Percentiles rank a stretch among this genome's conserved stretches.
Evolutionary conservation across 257 asterid genomes (phyloP).

Genomic region (Solanum raphanifolium): DNA sequence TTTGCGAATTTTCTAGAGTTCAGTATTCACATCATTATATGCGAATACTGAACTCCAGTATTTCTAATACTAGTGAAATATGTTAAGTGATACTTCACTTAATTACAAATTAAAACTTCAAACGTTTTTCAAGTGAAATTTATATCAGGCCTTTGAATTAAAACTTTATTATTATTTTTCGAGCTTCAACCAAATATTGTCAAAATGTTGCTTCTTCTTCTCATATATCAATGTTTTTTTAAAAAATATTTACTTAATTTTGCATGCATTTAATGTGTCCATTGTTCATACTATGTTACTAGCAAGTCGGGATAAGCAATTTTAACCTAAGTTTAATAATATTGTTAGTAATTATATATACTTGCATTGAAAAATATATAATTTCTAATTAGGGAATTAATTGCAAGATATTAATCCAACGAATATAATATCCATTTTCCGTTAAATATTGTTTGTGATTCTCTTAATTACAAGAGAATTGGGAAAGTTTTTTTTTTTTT

Average conservation of each 20-base stretch:
- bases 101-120: neutral
- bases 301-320: neutral
- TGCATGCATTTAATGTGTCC: constrained; percentile 7
- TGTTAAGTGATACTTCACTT: neutral
- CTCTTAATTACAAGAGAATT: neutral
- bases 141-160: neutral
- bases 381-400: neutral
- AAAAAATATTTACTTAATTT: neutral
- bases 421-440: neutral
- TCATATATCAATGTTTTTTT: neutral
- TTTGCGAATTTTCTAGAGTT: neutral
- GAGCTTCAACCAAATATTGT: neutral
- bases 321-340: neutral
- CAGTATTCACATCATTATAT: neutral
- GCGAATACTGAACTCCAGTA: neutral
- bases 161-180: neutral
- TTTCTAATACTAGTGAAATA: neutral
- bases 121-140: neutral
- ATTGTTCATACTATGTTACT: neutral
- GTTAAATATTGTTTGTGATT: neutral
- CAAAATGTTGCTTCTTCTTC: neutral
- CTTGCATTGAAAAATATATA: neutral
- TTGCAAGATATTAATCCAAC: neutral
- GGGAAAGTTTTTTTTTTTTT: neutral
- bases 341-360: neutral